Evolutionary conservation across 2,329 filamentous ascomycete genomes (phyloP).

Genomic region (Acephala macrosclerotiorum): DNA sequence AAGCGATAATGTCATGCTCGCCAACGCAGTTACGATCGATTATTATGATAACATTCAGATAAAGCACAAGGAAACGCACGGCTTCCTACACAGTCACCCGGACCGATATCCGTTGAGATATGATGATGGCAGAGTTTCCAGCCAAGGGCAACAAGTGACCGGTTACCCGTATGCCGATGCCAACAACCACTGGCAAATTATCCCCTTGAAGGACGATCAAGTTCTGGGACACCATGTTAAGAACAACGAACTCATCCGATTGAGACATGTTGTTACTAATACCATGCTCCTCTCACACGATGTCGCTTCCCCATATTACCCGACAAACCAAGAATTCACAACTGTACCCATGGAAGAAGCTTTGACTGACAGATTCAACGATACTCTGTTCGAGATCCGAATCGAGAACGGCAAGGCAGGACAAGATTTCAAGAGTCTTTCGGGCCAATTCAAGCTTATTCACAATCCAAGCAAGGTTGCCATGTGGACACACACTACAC

Average conservation of each 20-base stretch:
- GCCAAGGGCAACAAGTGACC: constrained; percentile 97
- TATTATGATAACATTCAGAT: constrained; percentile 91
- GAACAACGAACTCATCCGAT: constrained; percentile 85
- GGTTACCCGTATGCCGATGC: constrained; percentile 98
- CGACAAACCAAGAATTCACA: constrained; percentile 99
- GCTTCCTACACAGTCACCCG: constrained; percentile 91
- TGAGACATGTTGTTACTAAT: constrained; percentile 87
- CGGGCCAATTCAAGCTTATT: constrained; percentile 94
- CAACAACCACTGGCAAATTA: constrained; percentile 97
- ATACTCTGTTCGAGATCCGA: constrained; percentile 91
- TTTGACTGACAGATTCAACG: constrained; percentile 77
- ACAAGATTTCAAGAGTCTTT: constrained; percentile 88
- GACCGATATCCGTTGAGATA: constrained; percentile 93
- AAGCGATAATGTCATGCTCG: constrained; percentile 91
- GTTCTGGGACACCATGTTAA: constrained; percentile 70
- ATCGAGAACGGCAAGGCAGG: constrained; percentile 84
- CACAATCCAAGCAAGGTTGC: constrained; percentile 95
- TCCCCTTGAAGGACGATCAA: constrained; percentile 71
- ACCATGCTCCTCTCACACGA: constrained; percentile 91
- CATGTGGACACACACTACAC: constrained; percentile 97
- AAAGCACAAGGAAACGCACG: constrained; percentile 96
- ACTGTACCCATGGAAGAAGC: constrained; percentile 78
- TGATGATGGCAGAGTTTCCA: constrained; percentile 96
- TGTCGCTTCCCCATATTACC: constrained; percentile 93
- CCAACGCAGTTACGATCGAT: constrained; percentile 84